Percentiles rank a stretch among this genome's conserved stretches.
Evolutionary conservation across 1,284 basidiomycete species (phyloP).

Genomic region (Pulchroboletus neoregius): DNA sequence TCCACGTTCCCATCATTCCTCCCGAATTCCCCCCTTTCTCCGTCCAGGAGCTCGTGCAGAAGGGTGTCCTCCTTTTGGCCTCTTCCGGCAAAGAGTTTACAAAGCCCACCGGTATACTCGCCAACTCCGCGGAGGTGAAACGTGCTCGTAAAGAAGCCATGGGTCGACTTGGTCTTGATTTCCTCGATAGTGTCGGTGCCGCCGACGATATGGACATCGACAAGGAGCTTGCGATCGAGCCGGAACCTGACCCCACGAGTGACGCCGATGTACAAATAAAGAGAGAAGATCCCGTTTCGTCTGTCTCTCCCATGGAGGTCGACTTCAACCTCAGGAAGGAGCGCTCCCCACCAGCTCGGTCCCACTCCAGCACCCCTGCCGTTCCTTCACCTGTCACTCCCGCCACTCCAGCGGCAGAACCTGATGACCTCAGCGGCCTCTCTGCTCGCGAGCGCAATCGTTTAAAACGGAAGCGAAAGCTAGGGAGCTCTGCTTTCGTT

Average conservation of each 20-base stretch:
- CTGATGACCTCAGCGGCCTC: constrained; percentile 49
- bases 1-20: constrained; percentile 31
- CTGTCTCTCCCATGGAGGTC: constrained; percentile 38
- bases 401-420: constrained; percentile 35
- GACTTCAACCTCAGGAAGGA: constrained; percentile 34
- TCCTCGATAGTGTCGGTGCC: constrained; percentile 64
- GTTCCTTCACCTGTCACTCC: constrained; percentile 50
- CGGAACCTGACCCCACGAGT: constrained; percentile 46
- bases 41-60: constrained; percentile 68
- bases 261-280: constrained; percentile 40
- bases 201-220: constrained; percentile 77
- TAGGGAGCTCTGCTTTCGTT: constrained; percentile 77
- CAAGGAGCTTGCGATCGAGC: constrained; percentile 68
- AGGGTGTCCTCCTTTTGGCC: constrained; percentile 74
- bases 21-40: constrained; percentile 71
- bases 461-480: constrained; percentile 87
- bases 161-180: constrained; percentile 77
- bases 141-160: constrained; percentile 80
- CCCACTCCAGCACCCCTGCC: constrained; percentile 52
- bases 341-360: constrained; percentile 29
- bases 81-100: constrained; percentile 86
- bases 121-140: constrained; percentile 69
- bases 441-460: constrained; percentile 88
- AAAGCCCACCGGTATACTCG: constrained; percentile 64
- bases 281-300: constrained; percentile 34